phyloP scores from a whole-genome alignment of 169 alveolate genomes.

The Cryptosporidium ryanae region DNA sequence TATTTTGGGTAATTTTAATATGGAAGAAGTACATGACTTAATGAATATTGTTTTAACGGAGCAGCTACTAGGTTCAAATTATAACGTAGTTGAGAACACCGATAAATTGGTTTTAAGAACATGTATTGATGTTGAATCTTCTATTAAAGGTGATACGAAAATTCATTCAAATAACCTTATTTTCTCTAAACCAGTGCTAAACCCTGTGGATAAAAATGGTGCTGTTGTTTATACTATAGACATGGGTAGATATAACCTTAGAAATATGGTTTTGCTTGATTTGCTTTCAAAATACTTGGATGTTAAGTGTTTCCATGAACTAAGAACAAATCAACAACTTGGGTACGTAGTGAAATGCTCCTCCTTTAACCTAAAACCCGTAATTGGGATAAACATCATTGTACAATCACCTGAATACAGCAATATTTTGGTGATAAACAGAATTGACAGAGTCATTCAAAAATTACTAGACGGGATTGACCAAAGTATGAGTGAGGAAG shows the following conservation, averaged over 20 bases:
- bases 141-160: constrained; percentile 7
- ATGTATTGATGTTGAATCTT: constrained; percentile 10
- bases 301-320: constrained; percentile 7
- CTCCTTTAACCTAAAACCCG: constrained; percentile 48
- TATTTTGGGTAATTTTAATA: constrained; percentile 31
- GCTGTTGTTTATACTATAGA: not conserved
- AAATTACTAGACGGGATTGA: constrained; percentile 13
- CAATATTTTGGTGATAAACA: constrained; percentile 23
- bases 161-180: constrained; percentile 15
- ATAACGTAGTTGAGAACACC: constrained; percentile 1
- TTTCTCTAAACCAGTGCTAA: constrained; percentile 24
- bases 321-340: constrained; percentile 55
- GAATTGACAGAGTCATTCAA: constrained; percentile 15
- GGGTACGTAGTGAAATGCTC: constrained; percentile 38
- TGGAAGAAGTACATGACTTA: constrained; percentile 1
- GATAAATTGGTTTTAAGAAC: constrained; percentile 2
- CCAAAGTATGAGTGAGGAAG: constrained; percentile 21
- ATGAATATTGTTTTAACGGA: constrained; percentile 6
- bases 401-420: constrained; percentile 58
- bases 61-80: constrained; percentile 4
- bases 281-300: not conserved
- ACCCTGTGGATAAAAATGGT: not conserved
- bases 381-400: constrained; percentile 43
- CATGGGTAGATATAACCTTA: constrained; percentile 8
- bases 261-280: not conserved